A percentile compares a stretch with the other conserved stretches of the same genome.
Evolutionary conservation across 148 eudicot species (phyloP).

Genomic region (Bassia scoparia): DNA sequence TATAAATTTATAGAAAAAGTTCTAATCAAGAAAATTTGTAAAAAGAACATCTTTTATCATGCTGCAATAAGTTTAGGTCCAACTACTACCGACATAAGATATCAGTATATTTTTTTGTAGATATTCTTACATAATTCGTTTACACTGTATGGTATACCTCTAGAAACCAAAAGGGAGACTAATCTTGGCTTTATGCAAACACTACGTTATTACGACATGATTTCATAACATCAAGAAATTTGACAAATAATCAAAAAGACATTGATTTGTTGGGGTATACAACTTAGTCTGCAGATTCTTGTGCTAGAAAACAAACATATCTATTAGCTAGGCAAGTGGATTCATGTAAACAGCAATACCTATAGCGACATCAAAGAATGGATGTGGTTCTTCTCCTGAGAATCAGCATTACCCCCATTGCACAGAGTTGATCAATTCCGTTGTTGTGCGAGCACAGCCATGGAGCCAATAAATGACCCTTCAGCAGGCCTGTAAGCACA

Average conservation of each 20-base stretch:
- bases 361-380: slow-evolving; percentile 99
- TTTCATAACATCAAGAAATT: neutral
- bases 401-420: slow-evolving; percentile 97
- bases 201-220: neutral
- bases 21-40: too few relatives aligned
- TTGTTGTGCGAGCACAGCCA: slow-evolving; percentile 99
- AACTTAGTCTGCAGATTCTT: neutral
- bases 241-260: neutral
- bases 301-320: neutral
- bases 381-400: slow-evolving; percentile 84
- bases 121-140: too few relatives aligned
- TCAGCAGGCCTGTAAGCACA: slow-evolving; percentile 74
- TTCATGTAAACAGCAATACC: slow-evolving; percentile 36
- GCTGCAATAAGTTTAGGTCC: too few relatives aligned
- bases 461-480: slow-evolving; percentile 95
- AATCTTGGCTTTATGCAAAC: neutral
- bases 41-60: too few relatives aligned
- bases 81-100: too few relatives aligned
- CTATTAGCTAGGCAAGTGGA: neutral
- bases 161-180: neutral
- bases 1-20: too few relatives aligned
- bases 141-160: neutral
- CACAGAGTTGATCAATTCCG: slow-evolving; percentile 89
- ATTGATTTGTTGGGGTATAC: neutral
- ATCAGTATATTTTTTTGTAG: neutral